Evolutionary conservation across 805 yeast species (phyloP).

Genomic region (Ogataea haglerorum): DNA sequence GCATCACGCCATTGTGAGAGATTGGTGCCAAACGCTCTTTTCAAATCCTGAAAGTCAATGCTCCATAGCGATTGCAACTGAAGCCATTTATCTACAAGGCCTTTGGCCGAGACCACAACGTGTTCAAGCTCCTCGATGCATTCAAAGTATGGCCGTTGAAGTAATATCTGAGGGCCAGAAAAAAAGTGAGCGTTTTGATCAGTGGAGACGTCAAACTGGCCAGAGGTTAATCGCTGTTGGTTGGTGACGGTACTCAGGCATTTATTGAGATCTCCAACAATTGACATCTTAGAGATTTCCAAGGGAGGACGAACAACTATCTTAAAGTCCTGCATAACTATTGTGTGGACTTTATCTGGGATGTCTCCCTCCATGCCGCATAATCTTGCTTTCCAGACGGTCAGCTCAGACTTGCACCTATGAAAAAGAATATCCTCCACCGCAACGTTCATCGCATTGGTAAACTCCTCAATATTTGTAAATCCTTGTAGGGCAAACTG

Average conservation of each 20-base stretch:
- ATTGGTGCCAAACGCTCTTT: conserved; percentile 32
- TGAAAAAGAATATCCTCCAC: conserved; percentile 28
- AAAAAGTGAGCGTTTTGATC: not conserved
- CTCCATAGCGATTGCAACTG: conserved; percentile 60
- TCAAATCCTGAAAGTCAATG: conserved; percentile 41
- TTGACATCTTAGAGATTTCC: conserved; percentile 33
- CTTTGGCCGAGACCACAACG: conserved; percentile 27
- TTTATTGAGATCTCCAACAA: conserved; percentile 28
- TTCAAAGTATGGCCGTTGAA: conserved; percentile 17
- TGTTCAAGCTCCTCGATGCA: conserved; percentile 34
- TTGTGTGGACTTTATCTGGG: conserved; percentile 38
- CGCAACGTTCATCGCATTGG: conserved; percentile 33
- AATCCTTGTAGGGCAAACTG: conserved; percentile 36
- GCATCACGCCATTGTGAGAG: conserved; percentile 47
- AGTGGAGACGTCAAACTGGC: conserved; percentile 22
- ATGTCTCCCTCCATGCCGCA: conserved; percentile 32
- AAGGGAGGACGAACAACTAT: conserved; percentile 42
- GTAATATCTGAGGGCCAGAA: not conserved
- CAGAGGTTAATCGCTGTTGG: conserved; percentile 27
- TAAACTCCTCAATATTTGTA: conserved; percentile 33
- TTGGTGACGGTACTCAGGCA: conserved; percentile 19
- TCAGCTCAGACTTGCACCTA: conserved; percentile 25
- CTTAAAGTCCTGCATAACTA: conserved; percentile 36
- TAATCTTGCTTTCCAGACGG: conserved; percentile 10
- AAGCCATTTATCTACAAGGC: conserved; percentile 50